Evolutionary conservation across 139 green algal species (phyloP).

Genomic region (Desmodesmus armatus): DNA sequence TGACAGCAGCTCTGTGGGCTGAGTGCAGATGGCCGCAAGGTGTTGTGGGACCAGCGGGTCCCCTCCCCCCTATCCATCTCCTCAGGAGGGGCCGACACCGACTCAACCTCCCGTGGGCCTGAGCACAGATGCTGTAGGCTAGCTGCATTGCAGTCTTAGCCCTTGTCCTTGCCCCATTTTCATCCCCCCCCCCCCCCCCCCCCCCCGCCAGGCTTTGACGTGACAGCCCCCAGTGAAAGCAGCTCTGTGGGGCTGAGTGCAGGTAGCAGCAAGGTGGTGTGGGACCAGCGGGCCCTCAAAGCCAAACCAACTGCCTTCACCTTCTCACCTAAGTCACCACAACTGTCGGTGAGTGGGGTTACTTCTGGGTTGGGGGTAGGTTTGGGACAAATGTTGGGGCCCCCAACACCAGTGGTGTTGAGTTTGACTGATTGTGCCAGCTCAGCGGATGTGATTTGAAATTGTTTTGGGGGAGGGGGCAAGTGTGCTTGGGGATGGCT

Average conservation of each 20-base stretch:
- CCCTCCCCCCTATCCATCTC: too few relatives aligned
- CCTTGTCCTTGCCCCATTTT: too few relatives aligned
- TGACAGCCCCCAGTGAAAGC: background rate
- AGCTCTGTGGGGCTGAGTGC: background rate
- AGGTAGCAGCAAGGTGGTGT: background rate
- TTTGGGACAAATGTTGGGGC: too few relatives aligned
- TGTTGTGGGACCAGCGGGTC: too few relatives aligned
- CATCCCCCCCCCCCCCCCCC: too few relatives aligned
- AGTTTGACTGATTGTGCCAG: background rate
- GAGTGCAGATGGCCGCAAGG: background rate
- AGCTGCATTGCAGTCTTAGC: too few relatives aligned
- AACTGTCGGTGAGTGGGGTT: conserved; percentile 17
- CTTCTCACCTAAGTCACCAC: conserved; percentile 21
- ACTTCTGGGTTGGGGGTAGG: background rate
- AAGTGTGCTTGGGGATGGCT: background rate
- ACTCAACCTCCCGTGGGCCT: too few relatives aligned
- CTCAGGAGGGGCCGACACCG: too few relatives aligned
- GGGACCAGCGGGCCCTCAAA: conserved; percentile 16
- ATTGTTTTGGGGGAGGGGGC: too few relatives aligned
- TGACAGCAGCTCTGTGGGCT: background rate
- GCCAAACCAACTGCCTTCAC: conserved; percentile 9
- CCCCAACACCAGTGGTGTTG: background rate
- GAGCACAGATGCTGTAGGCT: too few relatives aligned
- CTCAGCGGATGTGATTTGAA: too few relatives aligned
- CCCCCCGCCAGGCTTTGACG: background rate